Conservation (phyloP, 2,329 filamentous ascomycete species). For the Fusarium albidum region DNA sequence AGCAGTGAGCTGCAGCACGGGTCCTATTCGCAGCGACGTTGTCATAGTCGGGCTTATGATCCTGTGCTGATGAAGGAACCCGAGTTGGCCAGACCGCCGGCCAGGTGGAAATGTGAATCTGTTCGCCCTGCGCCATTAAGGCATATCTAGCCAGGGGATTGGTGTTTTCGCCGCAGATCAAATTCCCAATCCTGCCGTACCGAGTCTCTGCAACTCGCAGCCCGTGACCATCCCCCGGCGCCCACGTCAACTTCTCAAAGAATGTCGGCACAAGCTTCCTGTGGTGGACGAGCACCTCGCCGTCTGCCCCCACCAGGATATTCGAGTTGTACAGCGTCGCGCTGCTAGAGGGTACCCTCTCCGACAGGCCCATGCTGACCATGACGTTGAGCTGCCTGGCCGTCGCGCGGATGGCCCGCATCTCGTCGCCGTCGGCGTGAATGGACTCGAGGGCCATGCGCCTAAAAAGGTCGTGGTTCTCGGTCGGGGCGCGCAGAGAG, state of each 20-base stretch:
- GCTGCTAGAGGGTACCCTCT: conserved; percentile 52
- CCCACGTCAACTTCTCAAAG: conserved; percentile 65
- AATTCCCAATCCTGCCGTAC: conserved; percentile 55
- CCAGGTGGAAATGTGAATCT: conserved; percentile 64
- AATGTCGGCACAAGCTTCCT: conserved; percentile 64
- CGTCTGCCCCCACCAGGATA: conserved; percentile 53
- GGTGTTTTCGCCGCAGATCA: conserved; percentile 67
- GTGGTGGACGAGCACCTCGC: conserved; percentile 58
- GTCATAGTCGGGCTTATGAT: conserved; percentile 53
- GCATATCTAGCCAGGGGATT: conserved; percentile 62
- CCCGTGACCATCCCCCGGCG: conserved; percentile 59
- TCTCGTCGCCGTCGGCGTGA: conserved; percentile 55
- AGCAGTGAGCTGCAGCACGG: conserved; percentile 62
- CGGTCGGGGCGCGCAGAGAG: conserved; percentile 53
- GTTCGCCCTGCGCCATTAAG: conserved; percentile 62
- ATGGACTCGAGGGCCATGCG: conserved; percentile 55
- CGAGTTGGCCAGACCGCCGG: conserved; percentile 63
- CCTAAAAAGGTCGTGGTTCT: conserved; percentile 60
- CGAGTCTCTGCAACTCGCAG: conserved; percentile 55
- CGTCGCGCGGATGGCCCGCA: conserved; percentile 48
- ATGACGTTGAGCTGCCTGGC: conserved; percentile 49
- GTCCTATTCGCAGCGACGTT: conserved; percentile 62
- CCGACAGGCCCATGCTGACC: conserved; percentile 60
- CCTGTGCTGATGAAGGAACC: neutral
- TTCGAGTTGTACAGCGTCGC: conserved; percentile 62